phyloP scores from a whole-genome alignment of 331 rosid genomes.

The Cydonia oblonga region DNA sequence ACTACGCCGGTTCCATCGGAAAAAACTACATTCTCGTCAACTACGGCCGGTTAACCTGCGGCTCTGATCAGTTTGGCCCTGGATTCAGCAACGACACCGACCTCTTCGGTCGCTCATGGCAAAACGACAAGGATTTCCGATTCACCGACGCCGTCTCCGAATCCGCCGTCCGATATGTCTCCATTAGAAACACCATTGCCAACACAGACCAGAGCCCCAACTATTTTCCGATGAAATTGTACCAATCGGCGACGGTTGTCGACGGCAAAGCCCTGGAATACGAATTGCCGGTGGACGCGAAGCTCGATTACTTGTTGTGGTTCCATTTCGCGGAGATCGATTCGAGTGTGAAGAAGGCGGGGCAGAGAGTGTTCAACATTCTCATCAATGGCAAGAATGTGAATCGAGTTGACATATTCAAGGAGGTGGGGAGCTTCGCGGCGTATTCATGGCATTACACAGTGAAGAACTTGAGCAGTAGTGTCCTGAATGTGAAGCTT shows the following conservation, averaged over 20 bases:
- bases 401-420: conserved; percentile 52
- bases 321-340: conserved; percentile 85
- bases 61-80: conserved; percentile 72
- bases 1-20: conserved; percentile 29
- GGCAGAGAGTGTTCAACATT: conserved; percentile 74
- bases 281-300: conserved; percentile 64
- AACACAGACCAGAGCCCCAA: conserved; percentile 58
- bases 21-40: conserved; percentile 42
- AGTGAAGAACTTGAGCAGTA: conserved; percentile 64
- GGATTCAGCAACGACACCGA: conserved; percentile 69
- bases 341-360: conserved; percentile 39
- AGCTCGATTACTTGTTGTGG: conserved; percentile 87
- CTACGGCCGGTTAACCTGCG: conserved; percentile 67
- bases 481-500: conserved; percentile 49
- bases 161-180: conserved; percentile 3
- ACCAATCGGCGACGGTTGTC: conserved; percentile 43
- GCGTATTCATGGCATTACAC: conserved; percentile 66
- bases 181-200: conserved; percentile 29
- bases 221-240: conserved; percentile 64
- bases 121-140: conserved; percentile 37
- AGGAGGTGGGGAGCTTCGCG: conserved; percentile 54
- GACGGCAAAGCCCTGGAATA: conserved; percentile 44
- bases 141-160: not conserved
- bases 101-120: conserved; percentile 78
- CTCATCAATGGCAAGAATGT: conserved; percentile 43